Conservation (phyloP, 2,329 filamentous ascomycete species). For the Purpureocillium takamizusanense region DNA sequence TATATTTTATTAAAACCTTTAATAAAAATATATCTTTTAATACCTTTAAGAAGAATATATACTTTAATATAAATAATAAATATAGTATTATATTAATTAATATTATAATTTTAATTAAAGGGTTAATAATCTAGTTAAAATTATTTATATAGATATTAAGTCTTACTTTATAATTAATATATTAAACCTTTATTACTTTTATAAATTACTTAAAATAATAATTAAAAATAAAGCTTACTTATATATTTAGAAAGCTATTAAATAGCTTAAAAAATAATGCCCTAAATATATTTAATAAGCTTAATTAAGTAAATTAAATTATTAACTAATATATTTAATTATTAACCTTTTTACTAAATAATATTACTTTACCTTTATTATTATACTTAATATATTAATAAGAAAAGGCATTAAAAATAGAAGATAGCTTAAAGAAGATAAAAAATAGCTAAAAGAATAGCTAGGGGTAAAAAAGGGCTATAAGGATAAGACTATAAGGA, state of each 20-base stretch:
- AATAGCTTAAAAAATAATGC: not conserved
- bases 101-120: not conserved
- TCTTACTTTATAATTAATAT: not conserved
- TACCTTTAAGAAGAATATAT: not conserved
- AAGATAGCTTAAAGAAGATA: too few relatives aligned
- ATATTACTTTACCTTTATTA: not conserved
- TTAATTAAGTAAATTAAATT: not conserved
- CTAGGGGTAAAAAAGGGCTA: too few relatives aligned
- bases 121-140: not conserved
- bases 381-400: not conserved
- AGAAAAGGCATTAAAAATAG: too few relatives aligned
- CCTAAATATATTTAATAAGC: not conserved
- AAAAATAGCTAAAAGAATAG: too few relatives aligned
- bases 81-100: not conserved
- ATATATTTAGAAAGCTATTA: not conserved
- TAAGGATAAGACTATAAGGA: too few relatives aligned
- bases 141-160: not conserved
- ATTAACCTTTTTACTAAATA: not conserved
- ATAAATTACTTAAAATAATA: not conserved
- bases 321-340: not conserved
- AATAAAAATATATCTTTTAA: not conserved
- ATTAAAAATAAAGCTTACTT: not conserved
- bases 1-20: not conserved
- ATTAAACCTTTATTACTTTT: not conserved
- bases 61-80: not conserved